Conservation (phyloP, 2,329 filamentous ascomycete genomes). For the Coniochaeta sp. region DNA sequence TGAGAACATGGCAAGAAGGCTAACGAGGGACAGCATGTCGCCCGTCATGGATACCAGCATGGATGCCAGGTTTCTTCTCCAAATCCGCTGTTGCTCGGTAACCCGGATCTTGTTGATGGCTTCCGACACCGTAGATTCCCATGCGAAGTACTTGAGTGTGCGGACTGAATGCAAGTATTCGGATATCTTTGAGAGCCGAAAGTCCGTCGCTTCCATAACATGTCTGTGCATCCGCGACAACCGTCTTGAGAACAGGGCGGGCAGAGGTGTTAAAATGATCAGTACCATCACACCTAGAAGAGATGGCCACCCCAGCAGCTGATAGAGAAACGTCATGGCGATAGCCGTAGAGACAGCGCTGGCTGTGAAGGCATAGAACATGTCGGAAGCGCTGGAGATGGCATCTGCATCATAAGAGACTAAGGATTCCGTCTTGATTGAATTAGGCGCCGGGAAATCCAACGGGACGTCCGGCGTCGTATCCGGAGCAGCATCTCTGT, state of each 20-base stretch:
- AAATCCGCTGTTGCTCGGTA: constrained; percentile 16
- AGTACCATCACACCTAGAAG: constrained; percentile 21
- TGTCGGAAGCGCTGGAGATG: constrained; percentile 22
- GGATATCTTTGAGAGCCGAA: too few relatives aligned
- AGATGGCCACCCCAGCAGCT: constrained; percentile 24
- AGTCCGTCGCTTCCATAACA: too few relatives aligned
- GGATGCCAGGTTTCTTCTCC: constrained; percentile 19
- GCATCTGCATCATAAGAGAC: constrained; percentile 27
- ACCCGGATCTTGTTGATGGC: constrained; percentile 18
- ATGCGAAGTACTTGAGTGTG: constrained; percentile 10
- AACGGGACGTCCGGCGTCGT: too few relatives aligned
- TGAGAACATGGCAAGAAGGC: constrained; percentile 8
- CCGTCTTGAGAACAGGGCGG: too few relatives aligned
- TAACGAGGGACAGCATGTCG: constrained; percentile 10
- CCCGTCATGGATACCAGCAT: constrained; percentile 12
- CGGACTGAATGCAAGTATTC: too few relatives aligned
- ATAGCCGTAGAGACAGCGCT: constrained; percentile 19
- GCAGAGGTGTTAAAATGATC: constrained; percentile 12
- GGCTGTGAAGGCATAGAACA: constrained; percentile 20
- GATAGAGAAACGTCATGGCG: constrained; percentile 23
- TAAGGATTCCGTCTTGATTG: constrained; percentile 19
- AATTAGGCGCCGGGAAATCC: background rate
- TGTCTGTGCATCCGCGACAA: too few relatives aligned
- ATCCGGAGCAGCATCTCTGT: too few relatives aligned
- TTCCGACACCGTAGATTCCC: constrained; percentile 23